Conservation (phyloP, 257 asterid genomes). For the Osmanthus fragrans region DNA sequence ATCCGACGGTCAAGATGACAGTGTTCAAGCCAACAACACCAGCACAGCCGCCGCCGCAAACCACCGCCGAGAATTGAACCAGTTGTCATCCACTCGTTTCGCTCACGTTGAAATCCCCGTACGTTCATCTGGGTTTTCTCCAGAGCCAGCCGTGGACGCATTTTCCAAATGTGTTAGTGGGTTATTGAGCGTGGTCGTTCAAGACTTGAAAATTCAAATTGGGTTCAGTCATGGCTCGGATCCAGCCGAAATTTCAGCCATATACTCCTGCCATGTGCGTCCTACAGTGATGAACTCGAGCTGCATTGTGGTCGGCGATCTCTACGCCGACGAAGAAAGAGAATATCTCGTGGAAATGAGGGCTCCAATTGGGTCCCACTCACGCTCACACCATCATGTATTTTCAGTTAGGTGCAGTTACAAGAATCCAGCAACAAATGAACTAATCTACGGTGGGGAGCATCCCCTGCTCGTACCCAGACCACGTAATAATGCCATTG, state of each 20-base stretch:
- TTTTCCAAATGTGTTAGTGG: constrained; percentile 86
- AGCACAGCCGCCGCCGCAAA: neutral
- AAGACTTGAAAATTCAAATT: constrained; percentile 64
- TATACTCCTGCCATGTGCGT: constrained; percentile 54
- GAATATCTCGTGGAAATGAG: constrained; percentile 66
- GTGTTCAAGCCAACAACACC: constrained; percentile 28
- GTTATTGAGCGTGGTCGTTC: constrained; percentile 74
- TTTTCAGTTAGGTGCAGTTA: constrained; percentile 51
- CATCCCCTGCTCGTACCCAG: constrained; percentile 60
- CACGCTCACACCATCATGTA: constrained; percentile 69
- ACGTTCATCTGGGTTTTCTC: constrained; percentile 50
- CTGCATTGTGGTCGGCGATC: constrained; percentile 66
- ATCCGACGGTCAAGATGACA: constrained; percentile 74
- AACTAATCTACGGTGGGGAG: constrained; percentile 49
- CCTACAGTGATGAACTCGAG: constrained; percentile 53
- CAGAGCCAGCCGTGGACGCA: constrained; percentile 67
- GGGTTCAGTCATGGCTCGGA: constrained; percentile 69
- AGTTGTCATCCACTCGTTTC: constrained; percentile 58
- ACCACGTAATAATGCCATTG: constrained; percentile 42
- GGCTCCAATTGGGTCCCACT: constrained; percentile 61
- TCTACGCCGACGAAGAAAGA: constrained; percentile 82
- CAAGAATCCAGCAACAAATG: constrained; percentile 62
- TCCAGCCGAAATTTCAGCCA: constrained; percentile 75
- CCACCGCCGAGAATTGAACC: constrained; percentile 36
- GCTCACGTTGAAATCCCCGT: constrained; percentile 87